These are phyloP conservation scores for Hypoxylon sp. DNA, from an alignment of 2,329 filamentous ascomycete species.

Conservation along the genomic window DNA sequence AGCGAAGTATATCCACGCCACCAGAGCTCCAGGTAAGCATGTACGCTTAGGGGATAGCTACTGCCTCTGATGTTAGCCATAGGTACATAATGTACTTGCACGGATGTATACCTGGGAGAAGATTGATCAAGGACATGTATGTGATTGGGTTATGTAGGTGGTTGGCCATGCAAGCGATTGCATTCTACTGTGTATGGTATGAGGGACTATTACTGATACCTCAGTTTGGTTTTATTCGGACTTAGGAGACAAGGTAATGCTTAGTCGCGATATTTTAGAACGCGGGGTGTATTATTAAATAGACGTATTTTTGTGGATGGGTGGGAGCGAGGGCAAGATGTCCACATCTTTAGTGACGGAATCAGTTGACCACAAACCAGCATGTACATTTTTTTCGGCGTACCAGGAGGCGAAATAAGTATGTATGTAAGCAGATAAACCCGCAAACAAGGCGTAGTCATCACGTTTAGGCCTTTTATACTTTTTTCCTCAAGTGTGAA, in stretches of 20 bases:
- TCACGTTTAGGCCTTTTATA: not conserved
- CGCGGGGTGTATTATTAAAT: slow-evolving; percentile 26
- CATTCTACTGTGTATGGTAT: not conserved
- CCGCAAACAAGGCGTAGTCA: not conserved
- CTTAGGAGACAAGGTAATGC: slow-evolving; percentile 42
- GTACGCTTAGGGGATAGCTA: not conserved
- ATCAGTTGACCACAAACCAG: slow-evolving; percentile 15
- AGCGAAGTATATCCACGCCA: not conserved
- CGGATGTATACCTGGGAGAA: not conserved
- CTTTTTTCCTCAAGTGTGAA: not conserved
- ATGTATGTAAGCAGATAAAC: not conserved
- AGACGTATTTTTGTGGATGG: slow-evolving; percentile 2
- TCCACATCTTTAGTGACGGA: slow-evolving; percentile 20
- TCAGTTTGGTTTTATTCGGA: slow-evolving; percentile 25
- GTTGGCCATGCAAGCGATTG: slow-evolving; percentile 14
- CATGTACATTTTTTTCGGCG: slow-evolving; percentile 2
- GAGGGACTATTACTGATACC: slow-evolving; percentile 1
- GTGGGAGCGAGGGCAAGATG: slow-evolving; percentile 28
- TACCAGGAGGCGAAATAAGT: slow-evolving; percentile 3
- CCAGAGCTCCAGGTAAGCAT: not conserved
- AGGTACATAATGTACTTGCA: too few relatives aligned
- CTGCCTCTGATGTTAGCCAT: not conserved
- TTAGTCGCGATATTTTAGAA: slow-evolving; percentile 26
- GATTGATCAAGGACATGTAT: not conserved
- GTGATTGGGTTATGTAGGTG: slow-evolving; percentile 6